Conservation (phyloP, 2,329 filamentous ascomycete species). For the Diaporthe longicolla region DNA sequence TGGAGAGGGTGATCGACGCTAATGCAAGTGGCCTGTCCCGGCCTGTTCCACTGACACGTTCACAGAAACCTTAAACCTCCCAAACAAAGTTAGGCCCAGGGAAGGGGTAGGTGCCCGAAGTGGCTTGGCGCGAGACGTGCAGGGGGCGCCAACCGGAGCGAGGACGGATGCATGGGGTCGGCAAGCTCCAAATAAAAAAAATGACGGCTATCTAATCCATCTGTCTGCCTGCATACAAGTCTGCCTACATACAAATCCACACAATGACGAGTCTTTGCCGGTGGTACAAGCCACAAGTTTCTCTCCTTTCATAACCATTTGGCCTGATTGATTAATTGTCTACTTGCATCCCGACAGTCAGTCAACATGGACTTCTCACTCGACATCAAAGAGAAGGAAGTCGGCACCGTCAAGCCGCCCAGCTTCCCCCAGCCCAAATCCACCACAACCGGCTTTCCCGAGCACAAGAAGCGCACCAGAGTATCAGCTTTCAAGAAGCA, state of each 20-base stretch:
- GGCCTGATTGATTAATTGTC: neutral
- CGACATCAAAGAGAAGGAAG: slow-evolving; percentile 84
- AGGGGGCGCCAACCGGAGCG: neutral
- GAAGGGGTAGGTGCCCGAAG: slow-evolving; percentile 26
- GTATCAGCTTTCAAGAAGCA: slow-evolving; percentile 86
- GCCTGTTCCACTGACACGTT: slow-evolving; percentile 30
- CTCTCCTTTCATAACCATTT: neutral
- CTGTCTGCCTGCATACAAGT: neutral
- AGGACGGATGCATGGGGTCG: slow-evolving; percentile 3
- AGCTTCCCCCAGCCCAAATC: slow-evolving; percentile 71
- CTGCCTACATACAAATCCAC: neutral
- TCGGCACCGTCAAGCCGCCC: slow-evolving; percentile 72
- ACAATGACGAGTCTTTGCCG: neutral
- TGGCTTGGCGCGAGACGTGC: slow-evolving; percentile 14
- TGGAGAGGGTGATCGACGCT: slow-evolving; percentile 41
- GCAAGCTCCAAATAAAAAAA: slow-evolving; percentile 33
- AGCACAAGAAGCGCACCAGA: slow-evolving; percentile 82
- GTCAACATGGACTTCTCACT: slow-evolving; percentile 63
- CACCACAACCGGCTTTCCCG: slow-evolving; percentile 83
- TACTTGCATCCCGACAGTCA: too few relatives aligned
- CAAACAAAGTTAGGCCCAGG: slow-evolving; percentile 29
- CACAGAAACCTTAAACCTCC: slow-evolving; percentile 37
- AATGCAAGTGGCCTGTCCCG: slow-evolving; percentile 41
- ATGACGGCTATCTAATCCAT: slow-evolving; percentile 24
- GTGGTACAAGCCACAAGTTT: neutral